Evolutionary conservation across 2,329 filamentous ascomycete genomes (phyloP).

Genomic region (Aspergillus arachidicola): DNA sequence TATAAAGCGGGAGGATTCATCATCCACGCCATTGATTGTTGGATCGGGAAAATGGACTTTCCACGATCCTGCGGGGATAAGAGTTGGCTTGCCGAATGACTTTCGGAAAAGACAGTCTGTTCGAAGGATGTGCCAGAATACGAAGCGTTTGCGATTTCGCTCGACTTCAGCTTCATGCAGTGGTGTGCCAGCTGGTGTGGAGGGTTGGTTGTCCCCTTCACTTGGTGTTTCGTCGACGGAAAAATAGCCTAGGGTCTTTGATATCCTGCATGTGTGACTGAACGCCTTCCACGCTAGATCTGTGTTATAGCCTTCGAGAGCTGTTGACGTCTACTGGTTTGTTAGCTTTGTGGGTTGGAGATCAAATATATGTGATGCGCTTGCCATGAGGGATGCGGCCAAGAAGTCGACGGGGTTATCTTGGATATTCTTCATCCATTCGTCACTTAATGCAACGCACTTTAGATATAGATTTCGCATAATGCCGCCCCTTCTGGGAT

Average conservation of each 20-base stretch:
- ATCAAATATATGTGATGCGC: not conserved
- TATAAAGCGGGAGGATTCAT: not conserved
- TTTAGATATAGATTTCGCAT: not conserved
- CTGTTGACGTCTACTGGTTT: not conserved
- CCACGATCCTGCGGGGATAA: not conserved
- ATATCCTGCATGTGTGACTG: not conserved
- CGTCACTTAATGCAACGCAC: not conserved
- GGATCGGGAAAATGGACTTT: not conserved
- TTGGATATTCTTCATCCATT: not conserved
- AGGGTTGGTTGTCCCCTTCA: not conserved
- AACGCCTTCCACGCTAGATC: not conserved
- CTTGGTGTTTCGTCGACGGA: not conserved
- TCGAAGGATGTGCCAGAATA: not conserved
- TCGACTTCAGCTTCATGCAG: not conserved
- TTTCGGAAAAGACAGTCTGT: not conserved
- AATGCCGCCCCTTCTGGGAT: not conserved
- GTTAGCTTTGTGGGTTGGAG: not conserved
- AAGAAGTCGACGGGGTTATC: not conserved
- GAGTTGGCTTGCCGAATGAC: not conserved
- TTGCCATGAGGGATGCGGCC: not conserved
- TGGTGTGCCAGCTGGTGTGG: not conserved
- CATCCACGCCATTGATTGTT: not conserved
- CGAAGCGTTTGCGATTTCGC: not conserved
- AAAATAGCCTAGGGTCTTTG: not conserved
- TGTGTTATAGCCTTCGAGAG: not conserved